Evolutionary conservation across 2,329 filamentous ascomycete genomes (phyloP).

Genomic region (Penicillium sp.): DNA sequence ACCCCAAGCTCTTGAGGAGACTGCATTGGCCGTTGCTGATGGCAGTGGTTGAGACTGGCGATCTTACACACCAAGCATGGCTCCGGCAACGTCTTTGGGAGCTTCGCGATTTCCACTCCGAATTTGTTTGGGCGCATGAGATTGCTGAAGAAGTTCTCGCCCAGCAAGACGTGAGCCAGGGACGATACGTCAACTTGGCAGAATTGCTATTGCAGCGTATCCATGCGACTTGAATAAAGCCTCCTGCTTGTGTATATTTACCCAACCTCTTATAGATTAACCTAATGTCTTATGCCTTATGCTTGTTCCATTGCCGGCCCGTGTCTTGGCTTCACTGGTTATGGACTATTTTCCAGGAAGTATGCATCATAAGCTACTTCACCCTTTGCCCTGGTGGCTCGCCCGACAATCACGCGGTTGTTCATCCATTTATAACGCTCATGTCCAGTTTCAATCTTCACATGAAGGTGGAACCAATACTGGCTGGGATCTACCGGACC

Average conservation of each 20-base stretch:
- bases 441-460: constrained; percentile 28
- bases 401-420: constrained; percentile 28
- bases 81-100: constrained; percentile 32
- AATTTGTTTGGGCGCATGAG: constrained; percentile 32
- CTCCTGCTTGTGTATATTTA: constrained; percentile 12
- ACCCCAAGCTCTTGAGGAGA: constrained; percentile 33
- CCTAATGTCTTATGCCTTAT: constrained; percentile 11
- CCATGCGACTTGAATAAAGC: constrained; percentile 13
- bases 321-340: not conserved
- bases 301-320: not conserved
- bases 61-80: constrained; percentile 32
- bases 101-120: constrained; percentile 30
- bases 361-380: constrained; percentile 32
- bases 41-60: constrained; percentile 35
- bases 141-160: constrained; percentile 31
- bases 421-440: constrained; percentile 31
- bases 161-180: constrained; percentile 27
- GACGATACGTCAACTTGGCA: constrained; percentile 28
- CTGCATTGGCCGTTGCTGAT: constrained; percentile 38
- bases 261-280: constrained; percentile 12
- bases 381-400: constrained; percentile 25
- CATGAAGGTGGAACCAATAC: constrained; percentile 31
- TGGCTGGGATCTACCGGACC: constrained; percentile 24
- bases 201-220: constrained; percentile 27
- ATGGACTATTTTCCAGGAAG: constrained; percentile 25